These are phyloP conservation scores for Lentinula aciculospora DNA, from an alignment of 768 basidiomycete species.

Conservation along the genomic window DNA sequence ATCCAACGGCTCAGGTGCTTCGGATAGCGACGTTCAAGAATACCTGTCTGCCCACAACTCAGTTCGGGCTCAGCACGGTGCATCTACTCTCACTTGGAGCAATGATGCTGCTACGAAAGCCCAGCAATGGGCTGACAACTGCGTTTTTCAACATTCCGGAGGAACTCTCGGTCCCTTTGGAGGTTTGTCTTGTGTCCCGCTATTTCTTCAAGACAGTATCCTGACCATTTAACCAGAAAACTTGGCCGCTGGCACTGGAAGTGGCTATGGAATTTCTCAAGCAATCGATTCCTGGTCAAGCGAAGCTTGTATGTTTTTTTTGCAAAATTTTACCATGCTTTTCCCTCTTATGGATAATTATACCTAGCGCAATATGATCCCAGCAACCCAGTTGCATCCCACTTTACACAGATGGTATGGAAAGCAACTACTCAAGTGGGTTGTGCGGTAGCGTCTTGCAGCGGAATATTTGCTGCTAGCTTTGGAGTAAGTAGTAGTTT, in stretches of 20 bases:
- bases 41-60: conserved; percentile 62
- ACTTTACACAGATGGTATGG: conserved; percentile 79
- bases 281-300: conserved; percentile 60
- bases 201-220: background rate
- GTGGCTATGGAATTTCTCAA: conserved; percentile 35
- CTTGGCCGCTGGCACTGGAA: conserved; percentile 66
- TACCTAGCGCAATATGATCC: conserved; percentile 50
- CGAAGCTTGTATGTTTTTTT: conserved; percentile 51
- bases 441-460: conserved; percentile 53
- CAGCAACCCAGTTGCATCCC: conserved; percentile 51
- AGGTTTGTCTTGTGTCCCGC: conserved; percentile 30
- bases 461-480: conserved; percentile 49
- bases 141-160: conserved; percentile 64
- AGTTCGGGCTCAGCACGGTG: conserved; percentile 59
- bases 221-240: conserved; percentile 45
- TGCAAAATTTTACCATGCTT: background rate
- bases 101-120: conserved; percentile 55
- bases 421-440: conserved; percentile 59
- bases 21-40: conserved; percentile 40
- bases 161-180: conserved; percentile 61
- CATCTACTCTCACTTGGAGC: conserved; percentile 59
- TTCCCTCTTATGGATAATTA: background rate
- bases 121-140: conserved; percentile 62
- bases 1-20: conserved; percentile 14
- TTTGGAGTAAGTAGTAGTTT: conserved; percentile 40